These are phyloP conservation scores for Arthrobotrys musiformis DNA, from an alignment of 2,329 filamentous ascomycete genomes.

Conservation along the genomic window DNA sequence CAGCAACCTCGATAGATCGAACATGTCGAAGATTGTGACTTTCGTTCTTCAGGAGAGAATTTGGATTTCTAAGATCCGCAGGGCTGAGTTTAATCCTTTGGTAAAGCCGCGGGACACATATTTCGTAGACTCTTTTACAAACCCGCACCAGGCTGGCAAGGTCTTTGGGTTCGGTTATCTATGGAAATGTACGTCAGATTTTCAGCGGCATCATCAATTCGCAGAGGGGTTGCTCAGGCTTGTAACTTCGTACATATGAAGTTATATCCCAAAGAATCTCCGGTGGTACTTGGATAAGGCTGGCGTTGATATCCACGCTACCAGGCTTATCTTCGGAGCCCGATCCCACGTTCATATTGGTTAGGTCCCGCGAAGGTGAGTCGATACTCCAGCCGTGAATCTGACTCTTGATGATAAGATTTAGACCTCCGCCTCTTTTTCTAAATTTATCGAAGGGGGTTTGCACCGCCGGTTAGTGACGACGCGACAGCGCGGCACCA, in stretches of 20 bases:
- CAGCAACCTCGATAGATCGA: background rate
- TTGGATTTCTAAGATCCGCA: background rate
- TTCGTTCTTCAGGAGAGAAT: background rate
- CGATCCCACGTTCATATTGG: background rate
- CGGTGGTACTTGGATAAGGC: background rate
- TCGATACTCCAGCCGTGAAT: background rate
- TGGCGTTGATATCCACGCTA: background rate
- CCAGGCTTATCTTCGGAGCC: background rate
- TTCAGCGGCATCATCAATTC: too few relatives aligned
- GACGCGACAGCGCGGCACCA: background rate
- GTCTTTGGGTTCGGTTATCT: background rate
- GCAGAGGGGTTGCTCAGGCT: background rate
- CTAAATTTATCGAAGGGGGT: background rate
- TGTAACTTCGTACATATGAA: background rate
- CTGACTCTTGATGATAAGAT: background rate
- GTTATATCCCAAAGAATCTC: slow-evolving; percentile 24
- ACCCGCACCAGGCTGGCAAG: background rate
- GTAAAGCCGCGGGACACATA: slow-evolving; percentile 5
- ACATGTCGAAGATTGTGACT: slow-evolving; percentile 20
- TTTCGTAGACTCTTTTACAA: background rate
- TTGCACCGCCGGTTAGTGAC: background rate
- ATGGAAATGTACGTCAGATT: background rate
- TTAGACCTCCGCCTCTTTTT: background rate
- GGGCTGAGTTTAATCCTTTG: background rate
- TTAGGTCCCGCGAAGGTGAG: background rate